Percentiles rank a stretch among this genome's conserved stretches.
Evolutionary conservation across 768 basidiomycete genomes (phyloP).

Genomic region (Agaricus sinodeliciosus): DNA sequence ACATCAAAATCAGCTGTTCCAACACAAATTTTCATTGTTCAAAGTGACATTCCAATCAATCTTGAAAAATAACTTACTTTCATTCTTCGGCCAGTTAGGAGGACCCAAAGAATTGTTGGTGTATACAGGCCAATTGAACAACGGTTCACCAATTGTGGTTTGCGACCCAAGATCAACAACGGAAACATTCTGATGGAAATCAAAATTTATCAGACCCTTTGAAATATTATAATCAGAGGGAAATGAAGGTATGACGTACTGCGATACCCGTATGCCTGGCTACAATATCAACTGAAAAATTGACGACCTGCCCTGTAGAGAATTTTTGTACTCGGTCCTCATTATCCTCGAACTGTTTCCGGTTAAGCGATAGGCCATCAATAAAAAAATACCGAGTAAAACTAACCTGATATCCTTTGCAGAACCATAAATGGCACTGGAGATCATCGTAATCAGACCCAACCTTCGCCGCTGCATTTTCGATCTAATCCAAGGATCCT

Average conservation of each 20-base stretch:
- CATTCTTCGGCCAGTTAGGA: conserved; percentile 26
- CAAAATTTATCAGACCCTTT: not conserved
- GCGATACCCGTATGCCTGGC: conserved; percentile 30
- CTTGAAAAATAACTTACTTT: conserved; percentile 20
- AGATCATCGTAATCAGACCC: conserved; percentile 22
- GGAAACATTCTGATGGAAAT: conserved; percentile 24
- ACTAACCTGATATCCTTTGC: conserved; percentile 24
- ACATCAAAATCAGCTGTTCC: conserved; percentile 23
- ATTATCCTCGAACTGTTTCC: conserved; percentile 24
- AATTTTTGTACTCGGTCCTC: conserved; percentile 21
- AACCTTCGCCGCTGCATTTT: conserved; percentile 22
- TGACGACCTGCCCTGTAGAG: conserved; percentile 22
- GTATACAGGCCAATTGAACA: conserved; percentile 27
- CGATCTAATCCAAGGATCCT: conserved; percentile 20
- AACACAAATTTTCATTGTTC: not conserved
- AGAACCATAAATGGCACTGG: conserved; percentile 29
- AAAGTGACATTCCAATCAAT: not conserved
- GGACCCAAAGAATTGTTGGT: conserved; percentile 24
- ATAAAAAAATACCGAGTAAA: not conserved
- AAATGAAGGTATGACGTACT: conserved; percentile 13
- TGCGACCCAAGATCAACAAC: conserved; percentile 23
- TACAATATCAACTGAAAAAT: conserved; percentile 24
- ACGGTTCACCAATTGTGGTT: conserved; percentile 20
- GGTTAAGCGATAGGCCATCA: not conserved
- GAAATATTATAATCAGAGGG: too few relatives aligned